Percentiles rank a stretch among this genome's conserved stretches.
phyloP scores from a whole-genome alignment of 1,284 basidiomycete genomes.

The Schizophyllum commune region DNA sequence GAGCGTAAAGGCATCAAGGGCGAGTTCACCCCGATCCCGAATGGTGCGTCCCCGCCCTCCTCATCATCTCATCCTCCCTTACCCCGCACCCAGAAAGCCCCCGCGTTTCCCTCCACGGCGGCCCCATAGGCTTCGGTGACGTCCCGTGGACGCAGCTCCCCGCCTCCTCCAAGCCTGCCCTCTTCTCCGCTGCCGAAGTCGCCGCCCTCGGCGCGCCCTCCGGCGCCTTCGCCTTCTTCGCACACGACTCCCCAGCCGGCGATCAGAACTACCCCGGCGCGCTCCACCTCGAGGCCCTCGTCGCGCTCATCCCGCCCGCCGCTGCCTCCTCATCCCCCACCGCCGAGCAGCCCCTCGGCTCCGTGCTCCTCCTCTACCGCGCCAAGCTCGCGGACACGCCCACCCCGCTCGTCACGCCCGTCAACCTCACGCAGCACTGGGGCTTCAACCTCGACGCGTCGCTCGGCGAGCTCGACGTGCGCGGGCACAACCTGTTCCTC shows the following conservation, averaged over 20 bases:
- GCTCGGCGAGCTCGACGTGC: slow-evolving; percentile 40
- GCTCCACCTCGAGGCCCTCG: slow-evolving; percentile 50
- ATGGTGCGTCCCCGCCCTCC: slow-evolving; percentile 31
- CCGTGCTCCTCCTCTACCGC: slow-evolving; percentile 57
- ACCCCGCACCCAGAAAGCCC: slow-evolving; percentile 35
- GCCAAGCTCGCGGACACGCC: slow-evolving; percentile 43
- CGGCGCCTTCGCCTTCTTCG: slow-evolving; percentile 43
- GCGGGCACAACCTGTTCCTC: slow-evolving; percentile 42
- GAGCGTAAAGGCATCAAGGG: slow-evolving; percentile 46
- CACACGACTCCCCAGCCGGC: slow-evolving; percentile 50
- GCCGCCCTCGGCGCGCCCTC: slow-evolving; percentile 25
- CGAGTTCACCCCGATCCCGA: slow-evolving; percentile 40
- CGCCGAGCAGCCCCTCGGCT: slow-evolving; percentile 46
- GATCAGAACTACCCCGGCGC: slow-evolving; percentile 63
- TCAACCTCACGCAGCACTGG: slow-evolving; percentile 75
- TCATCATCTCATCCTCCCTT: not conserved
- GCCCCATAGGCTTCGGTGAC: slow-evolving; percentile 56
- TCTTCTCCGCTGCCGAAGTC: slow-evolving; percentile 53
- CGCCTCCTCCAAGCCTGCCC: slow-evolving; percentile 31
- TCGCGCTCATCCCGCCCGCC: slow-evolving; percentile 46
- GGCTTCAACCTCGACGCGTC: slow-evolving; percentile 74
- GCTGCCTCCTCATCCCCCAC: slow-evolving; percentile 21
- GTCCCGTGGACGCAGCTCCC: slow-evolving; percentile 42
- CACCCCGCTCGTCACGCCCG: slow-evolving; percentile 47
- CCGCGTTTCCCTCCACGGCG: slow-evolving; percentile 66